phyloP scores from a whole-genome alignment of 108 stramenopile genomes.

The Conticribra weissflogii region DNA sequence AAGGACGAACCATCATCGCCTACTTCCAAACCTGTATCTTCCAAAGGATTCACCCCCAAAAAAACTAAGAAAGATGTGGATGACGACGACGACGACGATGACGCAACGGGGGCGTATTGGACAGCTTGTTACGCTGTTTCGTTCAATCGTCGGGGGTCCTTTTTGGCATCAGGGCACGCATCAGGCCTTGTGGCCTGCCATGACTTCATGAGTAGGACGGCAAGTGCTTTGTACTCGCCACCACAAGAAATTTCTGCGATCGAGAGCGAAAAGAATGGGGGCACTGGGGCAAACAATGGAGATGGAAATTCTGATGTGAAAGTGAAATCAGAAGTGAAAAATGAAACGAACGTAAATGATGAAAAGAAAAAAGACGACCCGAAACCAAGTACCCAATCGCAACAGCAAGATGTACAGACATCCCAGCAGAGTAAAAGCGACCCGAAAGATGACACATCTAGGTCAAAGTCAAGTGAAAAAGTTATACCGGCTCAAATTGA shows the following conservation, averaged over 20 bases:
- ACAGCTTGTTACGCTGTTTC: constrained; percentile 66
- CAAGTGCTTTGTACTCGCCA: constrained; percentile 64
- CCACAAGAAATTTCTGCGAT: background rate
- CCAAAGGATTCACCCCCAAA: constrained; percentile 6
- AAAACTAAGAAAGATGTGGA: background rate
- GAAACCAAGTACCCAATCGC: too few species aligned
- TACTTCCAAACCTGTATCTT: background rate
- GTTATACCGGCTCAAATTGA: constrained; percentile 1
- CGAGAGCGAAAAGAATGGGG: background rate
- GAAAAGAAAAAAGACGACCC: background rate
- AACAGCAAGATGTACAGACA: background rate
- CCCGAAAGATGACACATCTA: background rate
- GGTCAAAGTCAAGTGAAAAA: background rate
- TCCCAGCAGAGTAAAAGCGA: background rate
- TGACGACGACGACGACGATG: constrained; percentile 18
- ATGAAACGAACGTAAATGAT: background rate
- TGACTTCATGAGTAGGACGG: constrained; percentile 62
- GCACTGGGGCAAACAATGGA: too few species aligned
- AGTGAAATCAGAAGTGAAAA: background rate
- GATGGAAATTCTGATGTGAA: background rate
- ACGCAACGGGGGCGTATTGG: constrained; percentile 46
- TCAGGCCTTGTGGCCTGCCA: constrained; percentile 65
- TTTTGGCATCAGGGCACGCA: constrained; percentile 74
- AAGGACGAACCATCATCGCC: background rate
- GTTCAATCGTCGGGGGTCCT: constrained; percentile 75